Percentiles rank a stretch among this genome's conserved stretches.
phyloP scores from a whole-genome alignment of 2,329 filamentous ascomycete genomes.

The Bipolaris victoriae region DNA sequence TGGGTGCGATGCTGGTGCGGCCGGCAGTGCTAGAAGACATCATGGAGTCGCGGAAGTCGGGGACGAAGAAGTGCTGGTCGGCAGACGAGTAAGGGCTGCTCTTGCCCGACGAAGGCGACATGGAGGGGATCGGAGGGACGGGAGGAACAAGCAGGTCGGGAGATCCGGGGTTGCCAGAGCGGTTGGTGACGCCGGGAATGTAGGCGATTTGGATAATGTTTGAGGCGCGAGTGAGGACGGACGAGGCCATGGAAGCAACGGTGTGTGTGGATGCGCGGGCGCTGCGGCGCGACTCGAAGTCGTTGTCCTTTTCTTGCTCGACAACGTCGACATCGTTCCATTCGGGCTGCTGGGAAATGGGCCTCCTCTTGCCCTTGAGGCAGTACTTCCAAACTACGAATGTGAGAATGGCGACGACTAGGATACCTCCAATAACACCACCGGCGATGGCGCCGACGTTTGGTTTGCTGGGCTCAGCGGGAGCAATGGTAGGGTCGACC shows the following conservation, averaged over 20 bases:
- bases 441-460: slow-evolving; percentile 88
- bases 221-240: slow-evolving; percentile 91
- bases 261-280: slow-evolving; percentile 80
- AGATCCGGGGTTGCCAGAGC: slow-evolving; percentile 81
- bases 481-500: slow-evolving; percentile 45
- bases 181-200: slow-evolving; percentile 94
- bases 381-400: slow-evolving; percentile 89
- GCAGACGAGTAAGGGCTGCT: slow-evolving; percentile 63
- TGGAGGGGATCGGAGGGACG: slow-evolving; percentile 83
- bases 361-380: slow-evolving; percentile 77
- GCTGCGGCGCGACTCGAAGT: slow-evolving; percentile 61
- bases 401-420: slow-evolving; percentile 73
- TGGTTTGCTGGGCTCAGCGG: slow-evolving; percentile 49
- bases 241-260: slow-evolving; percentile 92
- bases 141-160: slow-evolving; percentile 84
- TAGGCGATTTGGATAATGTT: slow-evolving; percentile 99
- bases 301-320: slow-evolving; percentile 62
- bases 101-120: slow-evolving; percentile 62
- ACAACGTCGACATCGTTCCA: slow-evolving; percentile 63
- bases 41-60: slow-evolving; percentile 88
- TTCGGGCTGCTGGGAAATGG: slow-evolving; percentile 58
- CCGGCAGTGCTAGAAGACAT: slow-evolving; percentile 75
- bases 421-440: slow-evolving; percentile 84
- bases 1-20: slow-evolving; percentile 57
- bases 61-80: slow-evolving; percentile 92